These are phyloP conservation scores for Metschnikowia anglica DNA, from an alignment of 805 yeast genomes.

Conservation along the genomic window DNA sequence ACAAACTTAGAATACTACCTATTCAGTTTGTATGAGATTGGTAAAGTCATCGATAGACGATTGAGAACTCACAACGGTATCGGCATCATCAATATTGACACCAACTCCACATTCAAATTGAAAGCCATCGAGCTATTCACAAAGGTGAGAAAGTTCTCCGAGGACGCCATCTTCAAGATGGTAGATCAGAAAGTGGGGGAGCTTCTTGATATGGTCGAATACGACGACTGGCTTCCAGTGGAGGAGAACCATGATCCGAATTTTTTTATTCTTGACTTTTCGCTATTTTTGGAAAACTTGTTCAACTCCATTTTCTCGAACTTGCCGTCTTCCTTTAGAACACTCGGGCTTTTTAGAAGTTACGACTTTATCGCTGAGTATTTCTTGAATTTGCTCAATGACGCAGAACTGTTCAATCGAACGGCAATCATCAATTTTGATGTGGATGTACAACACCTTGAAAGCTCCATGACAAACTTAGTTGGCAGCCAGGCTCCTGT, in stretches of 20 bases:
- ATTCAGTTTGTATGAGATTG: conserved; percentile 69
- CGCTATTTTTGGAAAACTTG: conserved; percentile 79
- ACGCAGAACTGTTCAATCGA: conserved; percentile 54
- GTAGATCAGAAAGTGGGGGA: conserved; percentile 79
- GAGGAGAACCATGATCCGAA: conserved; percentile 60
- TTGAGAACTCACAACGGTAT: conserved; percentile 39
- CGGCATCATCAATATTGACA: conserved; percentile 41
- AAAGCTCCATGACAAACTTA: conserved; percentile 47
- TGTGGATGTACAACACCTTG: conserved; percentile 75
- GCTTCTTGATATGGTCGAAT: conserved; percentile 79
- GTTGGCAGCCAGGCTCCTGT: conserved; percentile 25
- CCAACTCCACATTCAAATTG: conserved; percentile 38
- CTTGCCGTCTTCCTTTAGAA: conserved; percentile 73
- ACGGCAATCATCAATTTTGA: conserved; percentile 73
- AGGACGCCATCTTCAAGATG: conserved; percentile 74
- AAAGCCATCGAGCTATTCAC: conserved; percentile 56
- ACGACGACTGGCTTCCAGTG: conserved; percentile 71
- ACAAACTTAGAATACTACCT: conserved; percentile 86
- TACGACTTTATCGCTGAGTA: conserved; percentile 80
- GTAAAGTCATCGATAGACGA: conserved; percentile 41
- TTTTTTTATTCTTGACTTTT: conserved; percentile 75
- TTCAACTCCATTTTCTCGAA: conserved; percentile 81
- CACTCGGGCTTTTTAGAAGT: conserved; percentile 79
- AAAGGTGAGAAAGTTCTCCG: conserved; percentile 66
- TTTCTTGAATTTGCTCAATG: conserved; percentile 59